Evolutionary conservation across 2,329 filamentous ascomycete genomes (phyloP), one percentile per base, ranked within the genome.

Genomic region (Bretziella fagacearum): DNA sequence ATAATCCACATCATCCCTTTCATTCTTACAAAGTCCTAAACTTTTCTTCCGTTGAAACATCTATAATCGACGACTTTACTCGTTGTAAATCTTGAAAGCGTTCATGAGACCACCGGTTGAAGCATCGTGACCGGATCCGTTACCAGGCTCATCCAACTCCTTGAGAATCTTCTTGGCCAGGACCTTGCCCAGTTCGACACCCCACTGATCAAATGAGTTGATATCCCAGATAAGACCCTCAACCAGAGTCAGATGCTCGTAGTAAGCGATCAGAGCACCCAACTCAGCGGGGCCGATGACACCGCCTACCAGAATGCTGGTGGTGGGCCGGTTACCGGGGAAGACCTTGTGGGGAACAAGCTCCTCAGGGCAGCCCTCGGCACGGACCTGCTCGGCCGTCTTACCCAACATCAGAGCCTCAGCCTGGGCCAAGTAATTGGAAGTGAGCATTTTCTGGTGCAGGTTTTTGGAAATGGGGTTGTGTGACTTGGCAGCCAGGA

Each of bases 151-250:
- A 54, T 95, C 86, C 50, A 98, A 73, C 71, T 98, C 91, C 55
- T 65, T 64, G 56, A 84, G 79, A 54, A 87, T 86, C 69, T 85
- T 87, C 79, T 89, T 96, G 52, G 91, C 91, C 55, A 98, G 70
- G 33, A 81, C 79, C 80, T 98, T 98, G 63, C 91, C 91, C 52
- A 98, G 71, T 73, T 98, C 91, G 37, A 98, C 91, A 67, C 91
- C 91, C 91, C 91, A 98, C 72, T 98, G 91, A 68, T 98, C 91
- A 61, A 96, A 98, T 59, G 81, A 86, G 77, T 98, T 98, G 72
- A 98, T 94, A 69, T 96, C 93, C 91, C 91, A 98, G 62, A 98
- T 73, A 45, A 87, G 89, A 58, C 91, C 91, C 69, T 98, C 91
- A 30, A 84, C 93, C 65, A 98, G 98, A 48, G 91, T 96, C 52